Evolutionary conservation across 176 grass and related monocot species (phyloP), one percentile per base, ranked within the genome.

Genomic region (Oryza meyeriana): DNA sequence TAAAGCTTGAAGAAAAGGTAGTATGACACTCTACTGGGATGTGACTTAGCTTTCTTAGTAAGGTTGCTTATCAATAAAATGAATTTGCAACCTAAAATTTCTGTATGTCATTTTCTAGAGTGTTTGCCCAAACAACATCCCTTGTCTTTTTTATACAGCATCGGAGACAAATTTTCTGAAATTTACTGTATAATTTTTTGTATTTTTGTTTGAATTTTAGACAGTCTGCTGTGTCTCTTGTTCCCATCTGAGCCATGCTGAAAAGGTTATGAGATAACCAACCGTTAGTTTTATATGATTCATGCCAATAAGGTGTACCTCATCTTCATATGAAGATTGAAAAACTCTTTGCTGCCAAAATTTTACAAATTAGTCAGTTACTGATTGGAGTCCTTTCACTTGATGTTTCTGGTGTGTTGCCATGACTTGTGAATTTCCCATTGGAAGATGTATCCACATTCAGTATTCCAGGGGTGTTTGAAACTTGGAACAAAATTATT

Each of bases 1-100:
- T 99, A 66, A 55, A 67, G 22, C 72, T 99, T 55, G 93, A 99
- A 86, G 96, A 95, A 91, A 99, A 90, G 96, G 96, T 97, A 87
- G 22, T 11, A 0, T 18, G 61, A 64, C 47, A 58, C 69, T 64
- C 36, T 67, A 41, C 30, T 69, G 58, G 67, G 61, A 22, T 52
- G 16, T 3, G 22, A 64, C 29, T 59, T 68, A 34, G 29, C 35
- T 58, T 45, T 72, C 55, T 24, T 22, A n/a, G 33, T 16, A 81
- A 77, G 7, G 20, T 47, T 78, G 16, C 44, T 58, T 29, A 71
- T 52, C 11, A 22, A 27, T 4, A 12, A 2, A 58, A 67, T 72
- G 31, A 44, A 82, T 28, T 22, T 66, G 50, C 20, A 66, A 30
- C 27, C 12, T 31, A 20, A 38, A 79, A 73, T 18, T 40, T 58